Evolutionary conservation across 2,329 filamentous ascomycete species (phyloP).

Genomic region (Colletotrichum horii): DNA sequence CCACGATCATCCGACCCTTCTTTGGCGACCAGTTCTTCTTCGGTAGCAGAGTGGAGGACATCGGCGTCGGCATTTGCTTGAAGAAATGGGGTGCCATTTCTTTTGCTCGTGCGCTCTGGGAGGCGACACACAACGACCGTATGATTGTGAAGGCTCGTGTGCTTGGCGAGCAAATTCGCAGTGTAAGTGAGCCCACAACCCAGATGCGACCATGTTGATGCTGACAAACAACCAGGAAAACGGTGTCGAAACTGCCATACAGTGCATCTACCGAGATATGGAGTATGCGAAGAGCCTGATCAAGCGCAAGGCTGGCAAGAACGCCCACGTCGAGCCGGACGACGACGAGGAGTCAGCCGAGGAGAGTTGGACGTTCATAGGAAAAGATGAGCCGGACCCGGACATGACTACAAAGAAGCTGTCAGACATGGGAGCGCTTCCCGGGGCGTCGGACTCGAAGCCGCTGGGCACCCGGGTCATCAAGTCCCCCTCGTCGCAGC

Average conservation of each 20-base stretch:
- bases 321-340: slow-evolving; percentile 44
- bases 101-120: slow-evolving; percentile 88
- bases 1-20: slow-evolving; percentile 94
- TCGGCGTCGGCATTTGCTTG: slow-evolving; percentile 89
- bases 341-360: slow-evolving; percentile 69
- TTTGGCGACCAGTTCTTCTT: slow-evolving; percentile 99
- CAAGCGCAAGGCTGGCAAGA: slow-evolving; percentile 66
- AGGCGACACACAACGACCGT: slow-evolving; percentile 85
- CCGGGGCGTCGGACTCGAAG: background rate
- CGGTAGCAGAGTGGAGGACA: slow-evolving; percentile 84
- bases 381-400: slow-evolving; percentile 54
- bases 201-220: background rate
- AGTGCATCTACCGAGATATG: slow-evolving; percentile 91
- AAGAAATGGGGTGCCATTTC: slow-evolving; percentile 88
- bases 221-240: slow-evolving; percentile 68
- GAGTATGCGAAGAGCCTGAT: slow-evolving; percentile 90
- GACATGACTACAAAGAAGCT: slow-evolving; percentile 47
- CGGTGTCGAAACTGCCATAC: slow-evolving; percentile 88
- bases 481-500: slow-evolving; percentile 2
- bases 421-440: slow-evolving; percentile 20
- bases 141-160: slow-evolving; percentile 88
- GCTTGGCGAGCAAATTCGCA: slow-evolving; percentile 86
- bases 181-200: slow-evolving; percentile 60
- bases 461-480: slow-evolving; percentile 2
- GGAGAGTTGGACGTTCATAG: slow-evolving; percentile 92